Conservation (phyloP, 2,329 filamentous ascomycete species). For the Cladosporium sp. region DNA sequence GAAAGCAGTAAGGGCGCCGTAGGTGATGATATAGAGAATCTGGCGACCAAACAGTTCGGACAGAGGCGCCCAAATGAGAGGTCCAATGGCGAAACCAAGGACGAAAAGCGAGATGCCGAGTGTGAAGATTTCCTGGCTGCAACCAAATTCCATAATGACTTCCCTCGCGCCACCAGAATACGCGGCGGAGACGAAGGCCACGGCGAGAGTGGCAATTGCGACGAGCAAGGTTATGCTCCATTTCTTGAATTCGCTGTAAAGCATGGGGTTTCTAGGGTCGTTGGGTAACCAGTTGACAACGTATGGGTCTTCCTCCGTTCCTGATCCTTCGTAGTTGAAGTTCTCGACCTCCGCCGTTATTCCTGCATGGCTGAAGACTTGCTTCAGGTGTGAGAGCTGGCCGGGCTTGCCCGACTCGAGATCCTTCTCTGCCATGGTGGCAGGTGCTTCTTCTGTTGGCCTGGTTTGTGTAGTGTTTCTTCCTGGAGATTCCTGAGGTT, state of each 20-base stretch:
- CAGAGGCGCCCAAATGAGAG: conserved; percentile 52
- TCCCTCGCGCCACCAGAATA: conserved; percentile 55
- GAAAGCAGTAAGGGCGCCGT: conserved; percentile 35
- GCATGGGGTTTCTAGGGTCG: conserved; percentile 64
- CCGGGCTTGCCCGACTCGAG: conserved; percentile 26
- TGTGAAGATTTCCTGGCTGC: conserved; percentile 51
- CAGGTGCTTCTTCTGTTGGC: not conserved
- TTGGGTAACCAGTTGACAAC: conserved; percentile 61
- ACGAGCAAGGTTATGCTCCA: conserved; percentile 62
- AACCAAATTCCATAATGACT: conserved; percentile 52
- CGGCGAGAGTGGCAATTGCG: conserved; percentile 61
- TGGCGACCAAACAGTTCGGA: conserved; percentile 55
- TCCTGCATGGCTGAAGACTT: conserved; percentile 31
- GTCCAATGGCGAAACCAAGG: conserved; percentile 55
- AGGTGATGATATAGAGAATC: conserved; percentile 34
- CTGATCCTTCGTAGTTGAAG: conserved; percentile 36
- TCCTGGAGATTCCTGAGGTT: not conserved
- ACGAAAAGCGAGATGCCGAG: conserved; percentile 63
- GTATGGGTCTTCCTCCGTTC: conserved; percentile 63
- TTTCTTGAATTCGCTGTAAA: conserved; percentile 53
- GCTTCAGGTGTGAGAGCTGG: conserved; percentile 25
- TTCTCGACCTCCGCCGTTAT: conserved; percentile 32
- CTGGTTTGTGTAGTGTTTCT: not conserved
- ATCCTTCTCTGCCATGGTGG: conserved; percentile 27
- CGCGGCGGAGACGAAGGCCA: conserved; percentile 65